These are phyloP conservation scores for Harringtonia lauricola DNA, from an alignment of 2,329 filamentous ascomycete species.

Conservation along the genomic window DNA sequence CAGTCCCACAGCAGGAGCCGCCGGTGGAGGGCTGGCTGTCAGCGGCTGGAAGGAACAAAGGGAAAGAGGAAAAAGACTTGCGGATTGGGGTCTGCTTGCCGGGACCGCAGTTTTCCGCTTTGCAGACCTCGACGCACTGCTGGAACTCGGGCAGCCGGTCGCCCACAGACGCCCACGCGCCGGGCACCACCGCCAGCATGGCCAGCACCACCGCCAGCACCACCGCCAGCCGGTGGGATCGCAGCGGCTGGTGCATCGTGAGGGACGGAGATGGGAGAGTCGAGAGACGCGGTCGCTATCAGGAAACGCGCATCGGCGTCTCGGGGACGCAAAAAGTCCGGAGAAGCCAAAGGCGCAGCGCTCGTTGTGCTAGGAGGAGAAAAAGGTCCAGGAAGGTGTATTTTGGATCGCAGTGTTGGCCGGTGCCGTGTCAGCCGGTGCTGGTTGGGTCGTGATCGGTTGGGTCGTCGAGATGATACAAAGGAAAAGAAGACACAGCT, in stretches of 20 bases:
- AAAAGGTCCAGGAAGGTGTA: too few relatives aligned
- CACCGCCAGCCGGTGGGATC: neutral
- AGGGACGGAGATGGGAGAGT: too few relatives aligned
- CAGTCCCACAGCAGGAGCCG: constrained; percentile 89
- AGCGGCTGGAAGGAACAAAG: neutral
- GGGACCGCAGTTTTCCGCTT: constrained; percentile 64
- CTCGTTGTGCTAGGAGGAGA: too few relatives aligned
- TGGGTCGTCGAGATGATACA: too few relatives aligned
- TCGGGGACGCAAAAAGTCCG: too few relatives aligned
- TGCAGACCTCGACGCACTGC: constrained; percentile 78
- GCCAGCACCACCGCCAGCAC: constrained; percentile 12
- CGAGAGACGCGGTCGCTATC: too few relatives aligned
- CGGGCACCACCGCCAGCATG: constrained; percentile 25
- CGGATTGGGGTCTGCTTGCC: constrained; percentile 55
- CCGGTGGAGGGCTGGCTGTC: constrained; percentile 59
- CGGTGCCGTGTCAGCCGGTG: too few relatives aligned
- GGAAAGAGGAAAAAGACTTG: constrained; percentile 25
- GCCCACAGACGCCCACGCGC: constrained; percentile 62
- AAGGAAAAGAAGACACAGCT: too few relatives aligned
- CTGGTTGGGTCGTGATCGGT: too few relatives aligned
- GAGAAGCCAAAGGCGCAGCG: too few relatives aligned
- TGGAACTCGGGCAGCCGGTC: constrained; percentile 81
- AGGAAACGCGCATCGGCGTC: too few relatives aligned
- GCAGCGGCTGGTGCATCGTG: neutral
- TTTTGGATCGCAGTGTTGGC: too few relatives aligned